phyloP scores from a whole-genome alignment of 2,329 filamentous ascomycete genomes.

The Ophiostoma novo-ulmi region DNA sequence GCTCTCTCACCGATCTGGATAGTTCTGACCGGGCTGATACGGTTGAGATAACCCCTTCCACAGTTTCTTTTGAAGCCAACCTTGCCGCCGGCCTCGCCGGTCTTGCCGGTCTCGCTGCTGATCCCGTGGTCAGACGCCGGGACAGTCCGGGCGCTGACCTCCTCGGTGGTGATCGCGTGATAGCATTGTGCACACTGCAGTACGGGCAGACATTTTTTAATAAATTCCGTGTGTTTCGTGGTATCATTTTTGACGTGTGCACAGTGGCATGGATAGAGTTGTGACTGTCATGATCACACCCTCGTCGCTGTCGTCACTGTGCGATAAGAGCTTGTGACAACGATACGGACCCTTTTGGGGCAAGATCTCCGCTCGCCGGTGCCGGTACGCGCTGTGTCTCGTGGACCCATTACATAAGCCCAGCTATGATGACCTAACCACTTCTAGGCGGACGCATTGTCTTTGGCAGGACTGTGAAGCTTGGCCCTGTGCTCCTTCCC shows the following conservation, averaged over 20 bases:
- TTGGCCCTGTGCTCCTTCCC: neutral
- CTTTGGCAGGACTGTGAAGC: neutral
- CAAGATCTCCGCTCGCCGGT: constrained; percentile 7
- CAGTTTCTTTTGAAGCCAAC: neutral
- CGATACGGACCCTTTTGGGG: neutral
- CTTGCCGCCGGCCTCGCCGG: neutral
- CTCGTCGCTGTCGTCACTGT: neutral
- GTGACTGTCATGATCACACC: neutral
- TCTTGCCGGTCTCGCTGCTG: neutral
- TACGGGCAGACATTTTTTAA: neutral
- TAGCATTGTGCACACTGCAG: neutral
- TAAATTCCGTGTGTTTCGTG: neutral
- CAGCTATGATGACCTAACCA: neutral
- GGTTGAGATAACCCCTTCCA: neutral
- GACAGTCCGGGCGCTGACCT: neutral
- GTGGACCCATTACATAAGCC: neutral
- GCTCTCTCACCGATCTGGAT: neutral
- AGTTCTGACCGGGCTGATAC: neutral
- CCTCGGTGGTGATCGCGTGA: neutral
- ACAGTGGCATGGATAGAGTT: neutral
- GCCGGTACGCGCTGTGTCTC: neutral
- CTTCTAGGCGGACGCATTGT: no score
- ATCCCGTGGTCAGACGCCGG: neutral
- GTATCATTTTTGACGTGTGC: neutral
- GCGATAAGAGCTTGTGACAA: neutral